These are phyloP conservation scores for Candida coquimbonensis DNA, from an alignment of 805 yeast genomes.

Conservation along the genomic window DNA sequence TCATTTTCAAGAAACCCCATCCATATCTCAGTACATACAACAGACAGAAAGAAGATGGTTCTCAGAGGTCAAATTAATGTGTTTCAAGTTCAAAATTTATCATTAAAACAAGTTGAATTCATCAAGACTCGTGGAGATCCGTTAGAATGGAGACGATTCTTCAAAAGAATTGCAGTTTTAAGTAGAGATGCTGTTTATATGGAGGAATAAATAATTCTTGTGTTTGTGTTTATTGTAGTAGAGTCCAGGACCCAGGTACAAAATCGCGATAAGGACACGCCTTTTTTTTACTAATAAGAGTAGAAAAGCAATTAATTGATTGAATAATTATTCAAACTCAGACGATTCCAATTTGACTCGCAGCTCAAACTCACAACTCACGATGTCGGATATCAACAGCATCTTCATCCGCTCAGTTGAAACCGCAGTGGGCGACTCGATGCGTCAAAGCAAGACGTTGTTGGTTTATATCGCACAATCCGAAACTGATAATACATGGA, in stretches of 20 bases:
- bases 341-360: not conserved
- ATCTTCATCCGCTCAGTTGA: constrained; percentile 25
- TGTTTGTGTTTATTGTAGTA: not conserved
- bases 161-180: constrained; percentile 47
- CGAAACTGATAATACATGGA: constrained; percentile 17
- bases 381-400: constrained; percentile 11
- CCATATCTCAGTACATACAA: constrained; percentile 26
- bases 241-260: too few species aligned
- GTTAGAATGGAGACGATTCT: constrained; percentile 64
- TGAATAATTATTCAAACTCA: too few species aligned
- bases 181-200: constrained; percentile 51
- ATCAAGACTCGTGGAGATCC: constrained; percentile 59
- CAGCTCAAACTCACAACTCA: too few species aligned
- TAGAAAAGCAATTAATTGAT: not conserved
- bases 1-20: constrained; percentile 6
- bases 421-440: constrained; percentile 34
- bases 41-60: constrained; percentile 38
- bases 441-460: constrained; percentile 29
- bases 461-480: constrained; percentile 30
- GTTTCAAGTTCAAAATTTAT: constrained; percentile 29
- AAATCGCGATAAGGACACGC: not conserved
- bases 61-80: constrained; percentile 43
- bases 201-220: constrained; percentile 17
- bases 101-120: constrained; percentile 45
- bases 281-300: not conserved